A percentile compares a stretch with the other conserved stretches of the same genome.
Evolutionary conservation across 345 rosid genomes (phyloP).

Genomic region (Hypericum androsaemum): DNA sequence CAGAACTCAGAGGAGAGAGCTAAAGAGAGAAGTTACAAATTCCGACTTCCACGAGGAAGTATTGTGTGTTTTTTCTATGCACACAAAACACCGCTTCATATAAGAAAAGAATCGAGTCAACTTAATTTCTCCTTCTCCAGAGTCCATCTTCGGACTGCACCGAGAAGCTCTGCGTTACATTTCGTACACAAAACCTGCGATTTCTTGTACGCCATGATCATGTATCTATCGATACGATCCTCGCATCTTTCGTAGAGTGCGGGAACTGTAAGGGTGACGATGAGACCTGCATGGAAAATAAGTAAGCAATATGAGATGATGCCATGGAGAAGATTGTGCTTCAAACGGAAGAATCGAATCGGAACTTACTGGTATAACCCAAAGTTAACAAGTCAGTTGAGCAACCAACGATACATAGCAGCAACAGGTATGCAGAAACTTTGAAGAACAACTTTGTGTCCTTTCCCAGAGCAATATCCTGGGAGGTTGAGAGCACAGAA

Average conservation of each 20-base stretch:
- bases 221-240: constrained; percentile 37
- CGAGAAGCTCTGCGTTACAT: constrained; percentile 27
- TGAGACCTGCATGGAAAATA: constrained; percentile 40
- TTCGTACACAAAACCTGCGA: constrained; percentile 33
- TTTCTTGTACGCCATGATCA: constrained; percentile 23
- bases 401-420: constrained; percentile 56
- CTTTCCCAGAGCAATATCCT: constrained; percentile 69
- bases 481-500: constrained; percentile 46
- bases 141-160: constrained; percentile 38
- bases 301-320: background rate
- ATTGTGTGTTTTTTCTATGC: no score
- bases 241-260: constrained; percentile 64
- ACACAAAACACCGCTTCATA: no score
- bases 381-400: constrained; percentile 63
- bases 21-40: no score
- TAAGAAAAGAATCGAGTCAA: constrained; percentile 18
- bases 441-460: constrained; percentile 51
- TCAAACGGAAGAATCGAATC: background rate
- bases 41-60: no score
- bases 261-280: constrained; percentile 56
- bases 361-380: constrained; percentile 57
- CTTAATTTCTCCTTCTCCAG: constrained; percentile 47
- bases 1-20: no score
- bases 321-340: background rate
- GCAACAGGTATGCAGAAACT: constrained; percentile 47